Conservation (phyloP, 169 alveolate species). For the Cytauxzoon felis region DNA sequence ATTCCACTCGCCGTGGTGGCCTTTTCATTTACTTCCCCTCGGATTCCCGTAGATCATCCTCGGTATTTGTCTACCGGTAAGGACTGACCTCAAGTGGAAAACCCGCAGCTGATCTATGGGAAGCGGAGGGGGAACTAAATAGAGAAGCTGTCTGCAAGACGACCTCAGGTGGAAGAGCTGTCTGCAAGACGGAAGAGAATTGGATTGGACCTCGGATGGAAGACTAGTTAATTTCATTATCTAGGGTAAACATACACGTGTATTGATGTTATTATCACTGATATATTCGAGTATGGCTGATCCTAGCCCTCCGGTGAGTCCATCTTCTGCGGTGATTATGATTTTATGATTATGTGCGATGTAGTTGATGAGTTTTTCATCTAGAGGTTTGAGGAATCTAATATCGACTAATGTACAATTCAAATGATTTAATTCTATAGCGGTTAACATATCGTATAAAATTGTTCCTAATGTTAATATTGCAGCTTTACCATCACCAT, state of each 20-base stretch:
- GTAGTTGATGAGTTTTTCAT: constrained; percentile 17
- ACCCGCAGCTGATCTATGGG: no score
- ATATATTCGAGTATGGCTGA: constrained; percentile 44
- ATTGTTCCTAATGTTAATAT: constrained; percentile 44
- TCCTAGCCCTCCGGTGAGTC: constrained; percentile 71
- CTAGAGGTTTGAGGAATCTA: constrained; percentile 68
- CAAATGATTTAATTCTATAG: constrained; percentile 21
- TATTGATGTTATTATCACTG: neutral
- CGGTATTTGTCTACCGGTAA: no score
- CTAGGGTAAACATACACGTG: neutral
- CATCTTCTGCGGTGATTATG: constrained; percentile 66
- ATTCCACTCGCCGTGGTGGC: no score
- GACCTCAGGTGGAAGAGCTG: no score
- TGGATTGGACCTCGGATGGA: no score
- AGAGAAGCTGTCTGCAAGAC: no score
- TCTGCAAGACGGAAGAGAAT: no score
- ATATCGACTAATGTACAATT: constrained; percentile 62
- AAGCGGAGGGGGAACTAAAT: no score
- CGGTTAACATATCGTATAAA: constrained; percentile 29
- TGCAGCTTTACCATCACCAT: constrained; percentile 43
- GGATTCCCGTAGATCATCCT: no score
- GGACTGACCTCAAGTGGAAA: no score
- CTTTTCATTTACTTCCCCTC: no score
- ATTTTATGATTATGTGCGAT: constrained; percentile 35
- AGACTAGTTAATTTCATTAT: neutral